Evolutionary conservation across 306 rosid genomes (phyloP), one percentile per base, ranked within the genome.

Genomic region (Trichosanthes cucumerina): DNA sequence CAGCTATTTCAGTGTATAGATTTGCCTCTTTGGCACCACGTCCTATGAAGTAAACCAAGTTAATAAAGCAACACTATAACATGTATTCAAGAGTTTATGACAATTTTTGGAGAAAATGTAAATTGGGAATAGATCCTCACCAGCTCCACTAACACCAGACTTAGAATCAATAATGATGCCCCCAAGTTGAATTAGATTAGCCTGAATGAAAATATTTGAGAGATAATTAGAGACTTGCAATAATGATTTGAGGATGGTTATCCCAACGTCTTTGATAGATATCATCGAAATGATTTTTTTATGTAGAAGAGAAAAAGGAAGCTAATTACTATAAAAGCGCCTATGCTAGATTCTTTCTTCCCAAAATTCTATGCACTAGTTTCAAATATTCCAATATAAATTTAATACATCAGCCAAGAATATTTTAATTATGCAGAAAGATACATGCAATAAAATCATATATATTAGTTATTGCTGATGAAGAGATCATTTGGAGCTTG

Each of bases 141-240:
- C 97, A 86, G 97, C 98, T 81, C 98, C 97, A 59, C 96, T 95
- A 68, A 95, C 98, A 63, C 93, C 98, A 77, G 98, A 95, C 84
- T 95, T 95, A n/a, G 97, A 79, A 83, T 95, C 97, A 69, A 92
- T 89, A 57, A 89, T 92, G 70, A 92, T 87, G 85, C 89, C 89
- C 68, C 53, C 82, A 80, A 41, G 78, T 68, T 81, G 81, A 82
- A 95, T 77, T 70, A 92, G 93, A 84, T 88, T 90, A 60, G 90
- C 93, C 98, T 94, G 93, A 78, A 80, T 79, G 56, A 78, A 77
- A 79, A 79, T 56, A 59, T 72, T 72, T 72, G 71, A 52, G 68
- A 71, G 82, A 81, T 77, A 62, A 68, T 57, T 80, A 24, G 56
- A 80, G 81, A 74, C 70, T 46, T 31, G 50, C 36, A 78, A 78